Percentiles rank a stretch among this genome's conserved stretches.
phyloP scores from a whole-genome alignment of 257 asterid genomes.

The Solanum verrucosum region DNA sequence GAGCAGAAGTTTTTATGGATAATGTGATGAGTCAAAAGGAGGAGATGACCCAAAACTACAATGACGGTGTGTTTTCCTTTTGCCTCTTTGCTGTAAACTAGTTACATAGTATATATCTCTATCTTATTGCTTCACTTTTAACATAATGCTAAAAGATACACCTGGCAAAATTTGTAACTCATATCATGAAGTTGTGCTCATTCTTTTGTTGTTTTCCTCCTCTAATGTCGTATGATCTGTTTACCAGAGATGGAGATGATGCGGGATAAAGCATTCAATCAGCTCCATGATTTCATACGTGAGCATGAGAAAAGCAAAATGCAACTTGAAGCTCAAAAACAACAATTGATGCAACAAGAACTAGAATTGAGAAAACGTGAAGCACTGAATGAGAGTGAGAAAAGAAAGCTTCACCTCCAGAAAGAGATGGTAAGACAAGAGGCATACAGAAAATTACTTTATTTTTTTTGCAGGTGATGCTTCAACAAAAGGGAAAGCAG shows the following conservation, averaged over 20 bases:
- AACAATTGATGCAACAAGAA: constrained; percentile 1
- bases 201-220: not conserved
- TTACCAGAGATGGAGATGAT: constrained; percentile 9
- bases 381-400: constrained; percentile 1
- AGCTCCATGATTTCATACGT: not conserved
- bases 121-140: not conserved
- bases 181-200: not conserved
- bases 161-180: not conserved
- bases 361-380: not conserved
- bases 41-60: not conserved
- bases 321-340: not conserved
- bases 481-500: not conserved
- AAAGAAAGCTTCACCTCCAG: constrained; percentile 3
- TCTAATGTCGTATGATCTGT: not conserved
- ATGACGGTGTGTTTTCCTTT: constrained; percentile 6
- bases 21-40: constrained; percentile 10
- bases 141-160: not conserved
- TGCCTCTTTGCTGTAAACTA: not conserved
- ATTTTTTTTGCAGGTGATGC: not conserved
- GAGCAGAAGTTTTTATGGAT: not conserved
- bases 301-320: constrained; percentile 1
- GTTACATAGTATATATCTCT: not conserved
- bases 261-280: not conserved
- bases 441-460: not conserved
- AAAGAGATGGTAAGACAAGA: constrained; percentile 5